These are phyloP conservation scores for Kwoniella dendrophila DNA, from an alignment of 768 basidiomycete genomes.

Conservation along the genomic window DNA sequence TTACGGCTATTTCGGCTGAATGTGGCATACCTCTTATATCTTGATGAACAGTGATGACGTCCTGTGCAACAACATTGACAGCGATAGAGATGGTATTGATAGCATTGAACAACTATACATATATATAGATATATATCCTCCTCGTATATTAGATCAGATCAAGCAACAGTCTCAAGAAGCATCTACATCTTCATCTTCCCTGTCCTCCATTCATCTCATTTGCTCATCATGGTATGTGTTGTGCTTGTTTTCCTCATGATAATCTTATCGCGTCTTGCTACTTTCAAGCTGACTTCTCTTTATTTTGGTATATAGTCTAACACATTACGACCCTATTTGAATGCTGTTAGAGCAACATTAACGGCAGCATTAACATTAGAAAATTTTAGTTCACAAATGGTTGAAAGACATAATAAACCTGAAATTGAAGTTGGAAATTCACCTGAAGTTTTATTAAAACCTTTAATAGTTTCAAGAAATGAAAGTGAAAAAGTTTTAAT, in stretches of 20 bases:
- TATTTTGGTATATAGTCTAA: conserved; percentile 71
- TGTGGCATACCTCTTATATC: conserved; percentile 9
- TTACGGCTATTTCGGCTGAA: neutral
- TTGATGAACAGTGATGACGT: conserved; percentile 13
- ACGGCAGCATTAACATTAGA: conserved; percentile 97
- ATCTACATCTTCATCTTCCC: neutral
- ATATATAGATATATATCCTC: no score
- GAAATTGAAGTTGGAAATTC: conserved; percentile 87
- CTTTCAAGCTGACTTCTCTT: neutral
- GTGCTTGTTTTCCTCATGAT: no score
- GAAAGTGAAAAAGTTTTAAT: conserved; percentile 96
- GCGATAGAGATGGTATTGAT: neutral
- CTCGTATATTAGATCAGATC: no score
- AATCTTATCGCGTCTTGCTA: neutral
- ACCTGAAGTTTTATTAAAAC: conserved; percentile 90
- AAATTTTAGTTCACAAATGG: conserved; percentile 97
- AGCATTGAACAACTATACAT: neutral
- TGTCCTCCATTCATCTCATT: neutral
- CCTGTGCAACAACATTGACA: conserved; percentile 11
- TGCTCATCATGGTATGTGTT: no score
- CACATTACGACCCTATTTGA: conserved; percentile 90
- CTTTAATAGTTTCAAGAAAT: conserved; percentile 91
- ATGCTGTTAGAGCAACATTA: conserved; percentile 90
- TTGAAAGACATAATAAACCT: conserved; percentile 95
- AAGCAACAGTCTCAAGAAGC: no score